phyloP scores from a whole-genome alignment of 345 rosid species.

The Orychophragmus violaceus region DNA sequence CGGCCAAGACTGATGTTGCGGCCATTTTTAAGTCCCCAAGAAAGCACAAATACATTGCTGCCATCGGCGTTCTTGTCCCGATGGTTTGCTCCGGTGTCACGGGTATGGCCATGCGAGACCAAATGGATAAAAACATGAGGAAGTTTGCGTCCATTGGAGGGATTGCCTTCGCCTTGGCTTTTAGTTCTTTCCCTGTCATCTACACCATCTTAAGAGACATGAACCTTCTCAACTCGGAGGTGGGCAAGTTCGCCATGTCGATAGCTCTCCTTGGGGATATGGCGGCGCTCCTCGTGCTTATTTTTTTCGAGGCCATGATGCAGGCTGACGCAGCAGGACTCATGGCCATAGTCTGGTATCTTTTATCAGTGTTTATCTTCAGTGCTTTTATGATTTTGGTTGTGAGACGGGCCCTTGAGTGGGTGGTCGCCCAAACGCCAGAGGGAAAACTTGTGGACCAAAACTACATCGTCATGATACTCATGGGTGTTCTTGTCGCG shows the following conservation, averaged over 20 bases:
- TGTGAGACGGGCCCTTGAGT: conserved; percentile 23
- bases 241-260: conserved; percentile 52
- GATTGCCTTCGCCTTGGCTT: conserved; percentile 20
- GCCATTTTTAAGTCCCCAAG: conserved; percentile 35
- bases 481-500: conserved; percentile 40
- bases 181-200: conserved; percentile 46
- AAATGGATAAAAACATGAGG: conserved; percentile 28
- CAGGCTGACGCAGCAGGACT: conserved; percentile 29
- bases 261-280: conserved; percentile 39
- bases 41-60: conserved; percentile 37
- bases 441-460: conserved; percentile 51
- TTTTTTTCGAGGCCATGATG: conserved; percentile 34
- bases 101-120: conserved; percentile 20
- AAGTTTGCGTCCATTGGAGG: conserved; percentile 32
- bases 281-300: conserved; percentile 20
- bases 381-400: conserved; percentile 24
- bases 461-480: conserved; percentile 34
- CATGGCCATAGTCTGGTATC: conserved; percentile 27
- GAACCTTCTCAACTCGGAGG: conserved; percentile 59
- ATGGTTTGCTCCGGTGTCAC: not conserved
- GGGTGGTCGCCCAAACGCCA: conserved; percentile 52
- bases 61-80: conserved; percentile 37
- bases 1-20: conserved; percentile 46
- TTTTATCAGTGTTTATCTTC: conserved; percentile 18
- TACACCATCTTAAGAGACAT: conserved; percentile 46